Base-by-base conservation (phyloP, 495 filamentous ascomycete genomes). In the Tetracladium marchalianum region DNA sequence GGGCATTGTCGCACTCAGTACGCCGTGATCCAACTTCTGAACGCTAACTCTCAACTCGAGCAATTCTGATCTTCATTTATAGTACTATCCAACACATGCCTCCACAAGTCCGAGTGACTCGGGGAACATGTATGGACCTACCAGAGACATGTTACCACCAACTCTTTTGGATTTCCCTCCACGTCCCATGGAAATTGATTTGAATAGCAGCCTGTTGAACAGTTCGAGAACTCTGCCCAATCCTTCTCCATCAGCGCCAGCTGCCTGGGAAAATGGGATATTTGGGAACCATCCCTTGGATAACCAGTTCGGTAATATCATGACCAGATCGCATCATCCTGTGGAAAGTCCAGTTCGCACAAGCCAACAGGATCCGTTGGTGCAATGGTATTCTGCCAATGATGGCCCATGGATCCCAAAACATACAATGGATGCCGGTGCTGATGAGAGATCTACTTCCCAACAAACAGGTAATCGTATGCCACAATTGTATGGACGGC, bases 321-420 rank as follows among this genome's bases (percentile, higher is more conserved):
- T 27, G 37, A 37, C 50, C 5, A 52, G 37, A 39, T 16, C 39
- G 5, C 42, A 50, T 32, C 27, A 49, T 37, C 43, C 46, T 39
- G 17, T 49, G 18, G 44, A 53, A 6, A 39, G 33, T 11, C 47
- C 38, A 31, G 38, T 22, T 31, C 50, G 46, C 35, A 34, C 33
- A 6, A 27, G 17, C 11, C 43, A 43, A 17, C 46, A 46, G 36
- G 44, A 62, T 47, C 62, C 63, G 11, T 2, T 67, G 15, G n/a
- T 37, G 27, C 47, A 51, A 32, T 68, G 62, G 62, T 66, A 63
- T 48, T 43, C 50, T 9, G 51, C 43, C 22, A 66, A 63, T 50
- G 61, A 68, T 52, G 66, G 58, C 2, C 66, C 66, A 36, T 68
- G 64, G 64, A 50, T 59, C 9, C 64, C 64, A 1, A 60, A 47